Base-by-base conservation (phyloP, 805 yeast species). In the Maudiozyma saulgeensis region DNA sequence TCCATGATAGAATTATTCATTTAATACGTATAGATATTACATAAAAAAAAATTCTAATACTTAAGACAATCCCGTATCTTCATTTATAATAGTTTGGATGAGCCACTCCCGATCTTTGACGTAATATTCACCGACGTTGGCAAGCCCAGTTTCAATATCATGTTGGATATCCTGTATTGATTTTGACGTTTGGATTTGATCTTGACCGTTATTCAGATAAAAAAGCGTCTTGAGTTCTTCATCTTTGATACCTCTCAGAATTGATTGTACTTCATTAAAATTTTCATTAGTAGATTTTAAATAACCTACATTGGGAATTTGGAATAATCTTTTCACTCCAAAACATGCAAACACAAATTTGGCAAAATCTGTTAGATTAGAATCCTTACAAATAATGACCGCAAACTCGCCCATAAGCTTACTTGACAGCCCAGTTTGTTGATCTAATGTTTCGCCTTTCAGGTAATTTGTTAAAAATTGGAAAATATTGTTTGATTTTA, bases 401-500 rank as follows among this genome's bases (percentile, higher is more conserved):
- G 57, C 49, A 47, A 54, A 60, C 1, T 66, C 64, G 0, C 53
- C 43, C 47, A 80, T 64, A 8, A 31, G n/a, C 4, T 45, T 28
- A 2, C 26, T 46, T 28, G 50, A 48, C 4, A 52, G 53, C 13
- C 40, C 26, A 0, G 76, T 53, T 53, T 82, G 88, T 2, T 64
- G 55, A 4, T 56, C 45, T 38, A 82, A 58, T 1, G 53, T 39
- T 0, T 44, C 44, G 0, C 70, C 70, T 0, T 48, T 43, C 1
- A 66, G 59, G 53, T 67, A 72, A 16, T 74, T 75, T 6, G 53
- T 31, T 71, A 57, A 60, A 75, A 83, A 42, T 54, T 58, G 48
- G 55, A 71, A 57, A 1, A 81, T 67, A 49, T 83, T 78, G 39
- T 72, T 59, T 43, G 86, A 79, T 55, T 73, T 76, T 1, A 74